phyloP scores from a whole-genome alignment of 192 early-diverging fungal genomes.

The Coemansia sp. region DNA sequence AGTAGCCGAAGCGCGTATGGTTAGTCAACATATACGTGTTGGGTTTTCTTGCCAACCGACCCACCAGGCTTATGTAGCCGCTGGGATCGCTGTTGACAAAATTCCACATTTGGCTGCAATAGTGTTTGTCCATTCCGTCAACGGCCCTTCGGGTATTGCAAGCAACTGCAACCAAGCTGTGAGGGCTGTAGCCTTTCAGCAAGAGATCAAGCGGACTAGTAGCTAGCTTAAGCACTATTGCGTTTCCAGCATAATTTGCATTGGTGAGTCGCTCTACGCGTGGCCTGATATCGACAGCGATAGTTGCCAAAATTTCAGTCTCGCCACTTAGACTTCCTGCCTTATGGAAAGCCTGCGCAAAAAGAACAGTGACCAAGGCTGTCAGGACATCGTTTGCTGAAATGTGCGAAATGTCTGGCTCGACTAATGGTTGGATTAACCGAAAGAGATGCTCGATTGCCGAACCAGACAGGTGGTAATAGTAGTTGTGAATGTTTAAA shows the following conservation, averaged over 20 bases:
- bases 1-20: constrained; percentile 18
- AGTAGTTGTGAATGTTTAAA: neutral
- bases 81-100: neutral
- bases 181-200: neutral
- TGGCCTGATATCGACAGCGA: neutral
- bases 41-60: neutral
- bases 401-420: neutral
- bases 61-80: neutral
- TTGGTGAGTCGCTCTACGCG: neutral
- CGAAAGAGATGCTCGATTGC: neutral
- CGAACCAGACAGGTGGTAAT: neutral
- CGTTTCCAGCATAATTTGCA: neutral
- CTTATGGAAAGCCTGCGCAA: neutral
- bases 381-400: constrained; percentile 29
- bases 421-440: neutral
- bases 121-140: neutral
- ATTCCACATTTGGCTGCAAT: neutral
- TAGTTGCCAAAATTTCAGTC: neutral
- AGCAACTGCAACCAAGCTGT: neutral
- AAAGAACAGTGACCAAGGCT: constrained; percentile 10
- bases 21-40: constrained; percentile 10
- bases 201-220: neutral
- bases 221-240: neutral
- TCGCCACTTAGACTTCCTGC: neutral
- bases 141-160: neutral